phyloP scores from a whole-genome alignment of 2,329 filamentous ascomycete genomes.

The Seiridium unicorne region DNA sequence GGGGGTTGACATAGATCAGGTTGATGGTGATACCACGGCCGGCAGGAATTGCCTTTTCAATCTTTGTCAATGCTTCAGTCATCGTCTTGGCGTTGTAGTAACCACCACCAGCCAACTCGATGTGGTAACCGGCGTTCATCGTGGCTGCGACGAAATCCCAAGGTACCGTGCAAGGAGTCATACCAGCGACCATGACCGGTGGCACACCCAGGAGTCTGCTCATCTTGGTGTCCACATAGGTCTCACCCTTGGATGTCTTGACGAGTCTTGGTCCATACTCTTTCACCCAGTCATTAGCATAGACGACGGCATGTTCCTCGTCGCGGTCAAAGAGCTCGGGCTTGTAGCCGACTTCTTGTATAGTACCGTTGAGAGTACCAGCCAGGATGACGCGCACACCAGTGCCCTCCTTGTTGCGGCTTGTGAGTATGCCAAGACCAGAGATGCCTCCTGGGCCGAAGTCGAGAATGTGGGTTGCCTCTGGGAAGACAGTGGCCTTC shows the following conservation, averaged over 20 bases:
- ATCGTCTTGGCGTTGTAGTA: constrained; percentile 83
- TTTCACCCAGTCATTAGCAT: constrained; percentile 95
- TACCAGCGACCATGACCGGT: constrained; percentile 87
- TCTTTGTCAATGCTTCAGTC: constrained; percentile 79
- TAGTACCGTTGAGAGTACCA: constrained; percentile 87
- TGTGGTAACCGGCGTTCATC: constrained; percentile 94
- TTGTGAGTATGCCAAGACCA: constrained; percentile 91
- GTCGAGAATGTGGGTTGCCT: constrained; percentile 91
- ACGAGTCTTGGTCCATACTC: constrained; percentile 92
- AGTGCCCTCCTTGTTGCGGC: constrained; percentile 98
- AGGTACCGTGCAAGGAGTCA: constrained; percentile 86
- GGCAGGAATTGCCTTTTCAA: constrained; percentile 78
- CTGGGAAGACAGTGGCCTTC: constrained; percentile 84
- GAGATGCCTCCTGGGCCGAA: constrained; percentile 97
- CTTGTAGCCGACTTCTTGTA: constrained; percentile 94
- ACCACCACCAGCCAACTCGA: constrained; percentile 85
- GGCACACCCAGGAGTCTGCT: constrained; percentile 81
- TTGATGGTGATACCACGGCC: constrained; percentile 88
- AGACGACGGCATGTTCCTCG: constrained; percentile 90
- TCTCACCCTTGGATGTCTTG: constrained; percentile 84
- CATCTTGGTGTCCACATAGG: constrained; percentile 96
- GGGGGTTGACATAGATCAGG: constrained; percentile 86
- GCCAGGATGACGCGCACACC: constrained; percentile 95
- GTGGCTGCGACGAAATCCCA: constrained; percentile 91
- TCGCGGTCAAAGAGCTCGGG: constrained; percentile 96